These are phyloP conservation scores for Auricularia cornea DNA, from an alignment of 768 basidiomycete genomes.

Conservation along the genomic window DNA sequence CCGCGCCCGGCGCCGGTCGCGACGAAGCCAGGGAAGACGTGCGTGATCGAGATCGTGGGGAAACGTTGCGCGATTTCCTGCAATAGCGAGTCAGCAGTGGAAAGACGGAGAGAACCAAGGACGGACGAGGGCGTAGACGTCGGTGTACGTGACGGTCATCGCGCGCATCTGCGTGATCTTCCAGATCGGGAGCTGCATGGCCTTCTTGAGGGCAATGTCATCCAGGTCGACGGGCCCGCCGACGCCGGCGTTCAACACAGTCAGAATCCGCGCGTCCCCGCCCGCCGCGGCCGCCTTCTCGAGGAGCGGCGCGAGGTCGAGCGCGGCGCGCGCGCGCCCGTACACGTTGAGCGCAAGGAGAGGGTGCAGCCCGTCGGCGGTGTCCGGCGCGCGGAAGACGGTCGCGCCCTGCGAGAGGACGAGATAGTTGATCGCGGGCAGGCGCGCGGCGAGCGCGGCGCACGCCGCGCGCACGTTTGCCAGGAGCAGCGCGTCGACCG, in stretches of 20 bases:
- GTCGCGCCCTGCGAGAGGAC: conserved; percentile 26
- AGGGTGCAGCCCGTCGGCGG: conserved; percentile 5
- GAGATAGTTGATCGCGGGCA: conserved; percentile 43
- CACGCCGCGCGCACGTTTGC: no score
- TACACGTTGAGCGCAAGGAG: conserved; percentile 2
- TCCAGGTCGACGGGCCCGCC: conserved; percentile 10
- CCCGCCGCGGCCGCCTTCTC: conserved; percentile 3
- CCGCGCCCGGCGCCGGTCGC: background rate
- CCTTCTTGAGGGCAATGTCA: conserved; percentile 12
- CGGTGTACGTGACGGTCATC: no score
- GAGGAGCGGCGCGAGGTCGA: conserved; percentile 6
- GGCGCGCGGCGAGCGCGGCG: no score
- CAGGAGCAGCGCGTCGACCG: no score
- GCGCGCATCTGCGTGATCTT: no score
- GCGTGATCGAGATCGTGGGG: conserved; percentile 3
- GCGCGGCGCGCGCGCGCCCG: background rate
- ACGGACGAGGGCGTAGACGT: background rate
- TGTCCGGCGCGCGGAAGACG: background rate
- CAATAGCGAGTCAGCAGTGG: no score
- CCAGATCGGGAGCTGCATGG: no score
- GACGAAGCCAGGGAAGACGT: conserved; percentile 5
- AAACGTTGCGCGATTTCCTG: conserved; percentile 5
- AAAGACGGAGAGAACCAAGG: no score
- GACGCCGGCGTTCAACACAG: conserved; percentile 2
- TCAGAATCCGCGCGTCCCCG: conserved; percentile 9